Conservation (phyloP, 2,329 filamentous ascomycete genomes). For the Neofusicoccum ribis region DNA sequence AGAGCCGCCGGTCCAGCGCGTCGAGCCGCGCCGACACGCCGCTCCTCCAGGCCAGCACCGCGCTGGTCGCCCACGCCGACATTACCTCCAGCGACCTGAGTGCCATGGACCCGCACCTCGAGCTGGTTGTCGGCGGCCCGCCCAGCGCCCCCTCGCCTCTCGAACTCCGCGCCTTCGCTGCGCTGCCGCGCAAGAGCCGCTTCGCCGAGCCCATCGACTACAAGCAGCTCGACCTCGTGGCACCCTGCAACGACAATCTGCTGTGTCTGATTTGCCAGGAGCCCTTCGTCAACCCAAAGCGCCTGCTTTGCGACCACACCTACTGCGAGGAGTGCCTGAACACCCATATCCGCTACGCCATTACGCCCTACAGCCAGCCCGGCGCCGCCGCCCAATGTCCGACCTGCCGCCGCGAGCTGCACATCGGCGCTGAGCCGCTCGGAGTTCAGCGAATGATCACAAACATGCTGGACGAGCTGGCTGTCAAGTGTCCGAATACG, state of each 20-base stretch:
- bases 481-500: conserved; percentile 60
- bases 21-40: conserved; percentile 30
- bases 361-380: background rate
- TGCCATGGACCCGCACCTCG: conserved; percentile 22
- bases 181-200: conserved; percentile 36
- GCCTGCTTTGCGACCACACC: conserved; percentile 62
- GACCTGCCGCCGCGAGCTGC: conserved; percentile 51
- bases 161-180: conserved; percentile 40
- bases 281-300: conserved; percentile 60
- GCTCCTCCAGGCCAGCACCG: conserved; percentile 24
- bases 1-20: conserved; percentile 36
- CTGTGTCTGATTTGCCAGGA: conserved; percentile 66
- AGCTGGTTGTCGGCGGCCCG: conserved; percentile 38
- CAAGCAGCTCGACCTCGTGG: conserved; percentile 59
- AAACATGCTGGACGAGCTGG: conserved; percentile 63
- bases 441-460: conserved; percentile 57
- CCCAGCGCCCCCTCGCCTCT: conserved; percentile 39
- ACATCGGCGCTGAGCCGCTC: conserved; percentile 28
- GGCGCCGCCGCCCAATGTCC: conserved; percentile 51
- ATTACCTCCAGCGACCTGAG: conserved; percentile 25
- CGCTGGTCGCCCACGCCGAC: conserved; percentile 20
- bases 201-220: conserved; percentile 51
- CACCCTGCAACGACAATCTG: conserved; percentile 58
- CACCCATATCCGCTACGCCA: conserved; percentile 26
- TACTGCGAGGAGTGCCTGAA: conserved; percentile 63